Conservation (phyloP, 306 rosid species). For the Trichosanthes truncata region DNA sequence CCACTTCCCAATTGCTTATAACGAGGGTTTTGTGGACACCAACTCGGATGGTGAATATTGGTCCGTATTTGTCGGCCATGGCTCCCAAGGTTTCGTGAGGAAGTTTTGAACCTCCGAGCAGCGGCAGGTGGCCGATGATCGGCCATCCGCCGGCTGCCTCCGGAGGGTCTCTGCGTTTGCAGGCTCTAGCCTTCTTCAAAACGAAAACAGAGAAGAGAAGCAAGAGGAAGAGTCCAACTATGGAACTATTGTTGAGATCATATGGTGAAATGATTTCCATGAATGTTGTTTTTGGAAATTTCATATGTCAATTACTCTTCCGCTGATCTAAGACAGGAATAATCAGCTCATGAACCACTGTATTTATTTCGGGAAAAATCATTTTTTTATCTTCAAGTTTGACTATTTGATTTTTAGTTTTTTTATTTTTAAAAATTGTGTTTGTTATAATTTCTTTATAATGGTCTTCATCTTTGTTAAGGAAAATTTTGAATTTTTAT, state of each 20-base stretch:
- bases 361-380: too few species aligned
- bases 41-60: slow-evolving; percentile 20
- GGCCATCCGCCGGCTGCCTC: slow-evolving; percentile 54
- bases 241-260: not conserved
- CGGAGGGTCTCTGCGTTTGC: slow-evolving; percentile 10
- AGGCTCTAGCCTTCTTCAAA: not conserved
- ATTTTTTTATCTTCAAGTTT: too few species aligned
- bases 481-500: too few species aligned
- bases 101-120: slow-evolving; percentile 10
- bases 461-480: too few species aligned
- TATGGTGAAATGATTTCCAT: not conserved
- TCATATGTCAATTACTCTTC: too few species aligned
- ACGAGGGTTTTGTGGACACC: slow-evolving; percentile 21
- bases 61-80: slow-evolving; percentile 34
- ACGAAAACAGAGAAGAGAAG: not conserved
- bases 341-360: too few species aligned
- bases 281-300: too few species aligned
- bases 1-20: slow-evolving; percentile 19
- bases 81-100: slow-evolving; percentile 32
- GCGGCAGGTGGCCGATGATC: slow-evolving; percentile 43
- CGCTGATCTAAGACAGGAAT: too few species aligned
- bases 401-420: too few species aligned
- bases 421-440: too few species aligned
- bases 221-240: not conserved
- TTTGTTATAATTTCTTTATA: too few species aligned